Base-by-base conservation (phyloP, 2,329 filamentous ascomycete species). In the Chaetomium strumarium region DNA sequence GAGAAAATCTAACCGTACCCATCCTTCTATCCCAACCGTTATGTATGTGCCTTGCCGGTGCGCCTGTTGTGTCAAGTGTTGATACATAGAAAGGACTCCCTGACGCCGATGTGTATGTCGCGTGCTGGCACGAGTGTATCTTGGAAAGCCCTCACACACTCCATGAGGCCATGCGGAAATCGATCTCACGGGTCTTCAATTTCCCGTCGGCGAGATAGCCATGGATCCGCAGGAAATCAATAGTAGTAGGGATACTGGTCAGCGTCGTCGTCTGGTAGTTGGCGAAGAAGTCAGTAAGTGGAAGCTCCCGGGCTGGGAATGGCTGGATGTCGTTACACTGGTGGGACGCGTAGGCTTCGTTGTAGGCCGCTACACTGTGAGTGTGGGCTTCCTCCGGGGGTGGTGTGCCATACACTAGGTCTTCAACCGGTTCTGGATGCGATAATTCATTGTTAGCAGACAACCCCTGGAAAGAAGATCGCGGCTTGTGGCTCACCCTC, bases 351-450 rank as follows among this genome's bases (percentile, higher is more conserved):
- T 52, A 55, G n/a, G 52, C 52, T 14, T 49, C 43, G 2, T 33
- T 33, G 19, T 54, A 54, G 20, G 52, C 52, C 11, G 52, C 52
- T n/a, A 36, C 38, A 31, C 45, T 34, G 29, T 51, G 51, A 11
- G 52, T 45, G 9, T 31, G 24, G 1, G 31, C 24, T 13, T 51
- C 53, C 1, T 57, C 57, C 8, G 56, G 56, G 17, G 58, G 51
- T 12, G 58, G 58, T 20, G 58, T 60, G 16, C 54, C 52, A 31
- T 56, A 60, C 14, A 57, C 49, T 13, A 60, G 42, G 14, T 60
- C 58, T 19, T 60, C 58, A 4, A 57, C 45, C 5, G 51, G 52
- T 37, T 60, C 58, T 60, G 43, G 3, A 38, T 13, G 14, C 11
- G 12, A 5, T 13, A 4, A 24, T 5, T 8, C 19, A 14, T 7